These are phyloP conservation scores for Oryza meridionalis DNA, from an alignment of 176 grass and related monocot species.

Conservation along the genomic window DNA sequence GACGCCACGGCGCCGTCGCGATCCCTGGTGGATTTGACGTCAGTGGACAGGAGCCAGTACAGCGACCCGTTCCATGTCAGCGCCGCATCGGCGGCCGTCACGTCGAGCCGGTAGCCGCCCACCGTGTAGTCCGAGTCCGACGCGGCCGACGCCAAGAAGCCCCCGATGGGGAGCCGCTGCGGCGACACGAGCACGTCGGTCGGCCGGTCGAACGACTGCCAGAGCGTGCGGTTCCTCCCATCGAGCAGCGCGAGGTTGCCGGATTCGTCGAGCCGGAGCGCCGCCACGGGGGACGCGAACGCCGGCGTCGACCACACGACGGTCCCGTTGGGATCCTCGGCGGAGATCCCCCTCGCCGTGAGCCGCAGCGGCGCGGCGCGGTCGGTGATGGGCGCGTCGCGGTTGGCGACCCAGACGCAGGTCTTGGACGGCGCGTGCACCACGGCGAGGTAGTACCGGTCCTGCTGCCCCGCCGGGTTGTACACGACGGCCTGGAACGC, in stretches of 20 bases:
- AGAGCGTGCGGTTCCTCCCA: constrained; percentile 55
- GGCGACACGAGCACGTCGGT: constrained; percentile 60
- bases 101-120: constrained; percentile 55
- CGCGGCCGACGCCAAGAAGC: constrained; percentile 44
- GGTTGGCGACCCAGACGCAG: constrained; percentile 67
- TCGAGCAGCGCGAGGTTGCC: constrained; percentile 66
- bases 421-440: constrained; percentile 56
- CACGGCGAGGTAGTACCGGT: constrained; percentile 56
- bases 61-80: constrained; percentile 52
- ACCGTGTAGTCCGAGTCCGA: constrained; percentile 47
- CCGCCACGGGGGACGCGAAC: constrained; percentile 27
- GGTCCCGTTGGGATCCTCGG: constrained; percentile 48
- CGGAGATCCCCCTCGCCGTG: constrained; percentile 27
- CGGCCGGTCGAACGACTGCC: constrained; percentile 70
- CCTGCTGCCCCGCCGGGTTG: constrained; percentile 45
- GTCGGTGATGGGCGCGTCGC: constrained; percentile 57
- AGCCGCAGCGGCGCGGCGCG: constrained; percentile 43
- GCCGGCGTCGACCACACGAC: constrained; percentile 61
- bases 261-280: constrained; percentile 48
- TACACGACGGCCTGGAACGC: constrained; percentile 59
- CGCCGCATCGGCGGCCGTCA: constrained; percentile 41
- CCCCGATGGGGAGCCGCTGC: constrained; percentile 45
- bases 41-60: constrained; percentile 65
- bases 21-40: constrained; percentile 53
- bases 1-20: constrained; percentile 42